These are phyloP conservation scores for Rhodotorula taiwanensis DNA, from an alignment of 768 basidiomycete species.

Conservation along the genomic window DNA sequence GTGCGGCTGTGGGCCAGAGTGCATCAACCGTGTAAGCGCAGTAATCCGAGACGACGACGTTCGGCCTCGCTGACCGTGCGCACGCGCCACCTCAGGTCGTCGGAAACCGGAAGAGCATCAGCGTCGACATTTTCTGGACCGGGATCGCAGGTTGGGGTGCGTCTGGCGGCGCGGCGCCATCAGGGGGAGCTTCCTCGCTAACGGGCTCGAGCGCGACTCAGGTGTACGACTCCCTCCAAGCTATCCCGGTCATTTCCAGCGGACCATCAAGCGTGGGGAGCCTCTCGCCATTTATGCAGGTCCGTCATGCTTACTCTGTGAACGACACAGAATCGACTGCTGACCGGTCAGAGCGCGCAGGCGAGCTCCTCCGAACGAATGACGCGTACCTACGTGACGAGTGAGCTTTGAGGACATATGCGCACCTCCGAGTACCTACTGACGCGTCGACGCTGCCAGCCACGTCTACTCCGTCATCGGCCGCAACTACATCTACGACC, in stretches of 20 bases:
- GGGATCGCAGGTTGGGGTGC: slow-evolving; percentile 17
- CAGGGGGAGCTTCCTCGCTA: not conserved
- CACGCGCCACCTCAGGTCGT: not conserved
- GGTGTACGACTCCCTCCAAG: slow-evolving; percentile 1
- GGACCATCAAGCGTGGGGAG: slow-evolving; percentile 1
- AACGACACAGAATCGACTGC: no score
- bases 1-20: slow-evolving; percentile 21
- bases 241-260: not conserved
- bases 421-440: not conserved
- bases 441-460: not conserved
- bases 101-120: not conserved
- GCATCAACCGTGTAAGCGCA: slow-evolving; percentile 22
- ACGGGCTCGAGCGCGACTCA: not conserved
- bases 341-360: not conserved
- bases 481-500: slow-evolving; percentile 21
- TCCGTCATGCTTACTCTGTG: no score
- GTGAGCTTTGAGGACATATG: no score
- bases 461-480: not conserved
- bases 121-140: slow-evolving; percentile 17
- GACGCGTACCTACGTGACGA: not conserved
- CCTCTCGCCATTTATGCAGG: slow-evolving; percentile 21
- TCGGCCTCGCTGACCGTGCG: no score
- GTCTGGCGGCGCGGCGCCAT: no score
- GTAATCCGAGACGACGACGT: no score
- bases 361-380: not conserved